Evolutionary conservation across 2,329 filamentous ascomycete species (phyloP), one percentile per base, ranked within the genome.

Genomic region (Dendryphion nanum): DNA sequence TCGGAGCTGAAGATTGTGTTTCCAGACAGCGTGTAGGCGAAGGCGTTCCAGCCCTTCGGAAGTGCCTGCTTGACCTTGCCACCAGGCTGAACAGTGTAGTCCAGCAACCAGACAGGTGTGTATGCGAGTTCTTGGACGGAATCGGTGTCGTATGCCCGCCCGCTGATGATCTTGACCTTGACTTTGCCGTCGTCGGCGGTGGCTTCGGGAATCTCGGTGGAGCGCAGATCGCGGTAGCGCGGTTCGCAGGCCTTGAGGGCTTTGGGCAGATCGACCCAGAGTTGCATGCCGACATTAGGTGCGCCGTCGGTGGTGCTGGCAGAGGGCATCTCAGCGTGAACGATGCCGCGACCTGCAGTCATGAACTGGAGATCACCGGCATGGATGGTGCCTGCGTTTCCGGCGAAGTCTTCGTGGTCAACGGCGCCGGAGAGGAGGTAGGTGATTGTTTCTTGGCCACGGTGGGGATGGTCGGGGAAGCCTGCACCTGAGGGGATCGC

Each of bases 291-390:
- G 37, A 94, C 77, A 64, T 90, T 95, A 42, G 84, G 73, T 40
- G 74, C 79, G 35, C 87, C 87, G 61, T 93, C 86, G 61, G 93
- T 86, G 1, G 75, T 64, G 61, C 89, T 88, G 59, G 86, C 81
- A 38, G 80, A 78, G 7, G 91, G 91, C 89, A 97, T 96, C 69
- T 97, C 91, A 24, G 90, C 88, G 67, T 97, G 93, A 66, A 96
- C 86, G 55, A 97, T 94, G 29, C 91, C 91, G 15, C 78, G 75
- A 4, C 91, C 91, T 1, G 91, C 91, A 0, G 91, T 96, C 93
- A 97, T 97, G 75, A 97, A 97, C 63, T 97, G 91, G 33, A 97
- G 71, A 62, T 96, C 91, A n/a, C 91, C 91, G 0, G 85, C 70
- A 44, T 84, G 77, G 51, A 97, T 88, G 3, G 86, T 93, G 41